Percentiles rank a stretch among this genome's conserved stretches.
These are phyloP conservation scores for Xylaria sp. DNA, from an alignment of 2,329 filamentous ascomycete species.

Conservation along the genomic window DNA sequence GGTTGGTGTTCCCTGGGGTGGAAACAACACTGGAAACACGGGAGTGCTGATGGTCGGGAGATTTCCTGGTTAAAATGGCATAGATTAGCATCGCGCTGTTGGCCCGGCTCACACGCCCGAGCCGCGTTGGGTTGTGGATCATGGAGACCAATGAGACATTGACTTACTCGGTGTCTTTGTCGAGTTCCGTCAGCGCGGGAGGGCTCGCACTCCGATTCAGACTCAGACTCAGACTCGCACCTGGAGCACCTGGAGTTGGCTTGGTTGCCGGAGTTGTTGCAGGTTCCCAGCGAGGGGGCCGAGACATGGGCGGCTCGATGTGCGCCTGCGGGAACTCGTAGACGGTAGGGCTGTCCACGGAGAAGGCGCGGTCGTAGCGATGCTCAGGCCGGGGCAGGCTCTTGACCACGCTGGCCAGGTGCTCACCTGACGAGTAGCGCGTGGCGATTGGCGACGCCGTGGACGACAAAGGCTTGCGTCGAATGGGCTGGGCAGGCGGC, in stretches of 20 bases:
- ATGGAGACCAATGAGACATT: conserved; percentile 48
- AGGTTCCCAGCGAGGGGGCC: conserved; percentile 40
- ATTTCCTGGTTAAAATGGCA: conserved; percentile 46
- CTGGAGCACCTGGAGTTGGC: conserved; percentile 26
- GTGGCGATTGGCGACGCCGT: conserved; percentile 64
- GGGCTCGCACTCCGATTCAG: conserved; percentile 19
- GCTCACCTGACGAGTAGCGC: conserved; percentile 58
- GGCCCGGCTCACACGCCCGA: conserved; percentile 13
- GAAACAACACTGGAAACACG: conserved; percentile 15
- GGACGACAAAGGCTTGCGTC: conserved; percentile 70
- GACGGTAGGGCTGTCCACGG: conserved; percentile 70
- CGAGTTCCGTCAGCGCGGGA: conserved; percentile 32
- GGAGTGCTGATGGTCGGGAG: conserved; percentile 40
- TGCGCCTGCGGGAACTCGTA: conserved; percentile 64
- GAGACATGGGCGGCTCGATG: conserved; percentile 38
- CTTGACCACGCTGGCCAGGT: conserved; percentile 50
- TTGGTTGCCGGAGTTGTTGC: conserved; percentile 40
- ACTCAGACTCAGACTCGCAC: conserved; percentile 6
- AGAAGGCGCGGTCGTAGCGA: conserved; percentile 65
- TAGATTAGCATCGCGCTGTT: conserved; percentile 42
- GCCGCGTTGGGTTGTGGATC: conserved; percentile 45
- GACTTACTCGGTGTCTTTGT: conserved; percentile 47
- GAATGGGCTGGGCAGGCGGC: conserved; percentile 55
- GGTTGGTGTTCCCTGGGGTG: conserved; percentile 38
- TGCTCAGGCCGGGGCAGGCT: conserved; percentile 62